Percentiles rank a stretch among this genome's conserved stretches.
These are phyloP conservation scores for Uncinocarpus reesii DNA, from an alignment of 2,329 filamentous ascomycete genomes.

Conservation along the genomic window DNA sequence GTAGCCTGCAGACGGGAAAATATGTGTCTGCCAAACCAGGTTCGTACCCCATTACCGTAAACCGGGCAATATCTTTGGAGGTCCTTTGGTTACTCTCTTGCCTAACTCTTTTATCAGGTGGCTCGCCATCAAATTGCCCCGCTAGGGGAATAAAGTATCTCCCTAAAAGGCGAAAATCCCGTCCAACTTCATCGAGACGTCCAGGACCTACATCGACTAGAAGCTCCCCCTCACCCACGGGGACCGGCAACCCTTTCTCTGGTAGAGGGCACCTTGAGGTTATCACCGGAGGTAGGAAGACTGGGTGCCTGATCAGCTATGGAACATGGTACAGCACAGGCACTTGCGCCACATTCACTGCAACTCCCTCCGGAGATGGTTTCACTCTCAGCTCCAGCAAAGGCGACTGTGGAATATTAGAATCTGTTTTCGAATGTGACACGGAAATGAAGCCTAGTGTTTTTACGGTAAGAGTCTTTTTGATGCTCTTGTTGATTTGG, in stretches of 20 bases:
- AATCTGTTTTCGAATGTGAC: slow-evolving; percentile 44
- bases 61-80: too few relatives aligned
- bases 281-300: slow-evolving; percentile 31
- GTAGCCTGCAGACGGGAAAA: slow-evolving; percentile 49
- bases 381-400: slow-evolving; percentile 48
- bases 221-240: slow-evolving; percentile 6
- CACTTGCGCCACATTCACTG: slow-evolving; percentile 54
- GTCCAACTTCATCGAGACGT: slow-evolving; percentile 14
- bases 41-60: too few relatives aligned
- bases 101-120: slow-evolving; percentile 30
- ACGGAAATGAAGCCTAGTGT: slow-evolving; percentile 22
- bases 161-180: slow-evolving; percentile 41
- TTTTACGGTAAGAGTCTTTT: slow-evolving; percentile 21
- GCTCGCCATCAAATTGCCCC: slow-evolving; percentile 53
- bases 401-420: slow-evolving; percentile 45
- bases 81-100: too few relatives aligned
- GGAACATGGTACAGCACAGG: slow-evolving; percentile 55
- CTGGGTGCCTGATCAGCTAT: slow-evolving; percentile 51
- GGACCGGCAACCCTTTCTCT: slow-evolving; percentile 33
- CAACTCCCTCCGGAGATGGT: slow-evolving; percentile 35
- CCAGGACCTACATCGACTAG: slow-evolving; percentile 13
- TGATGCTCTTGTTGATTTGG: background rate
- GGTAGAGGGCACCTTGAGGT: slow-evolving; percentile 50
- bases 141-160: slow-evolving; percentile 53
- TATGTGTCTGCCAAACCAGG: slow-evolving; percentile 48